Conservation (phyloP, 164 flowering plant genomes). For the Euptelea pleiosperma region DNA sequence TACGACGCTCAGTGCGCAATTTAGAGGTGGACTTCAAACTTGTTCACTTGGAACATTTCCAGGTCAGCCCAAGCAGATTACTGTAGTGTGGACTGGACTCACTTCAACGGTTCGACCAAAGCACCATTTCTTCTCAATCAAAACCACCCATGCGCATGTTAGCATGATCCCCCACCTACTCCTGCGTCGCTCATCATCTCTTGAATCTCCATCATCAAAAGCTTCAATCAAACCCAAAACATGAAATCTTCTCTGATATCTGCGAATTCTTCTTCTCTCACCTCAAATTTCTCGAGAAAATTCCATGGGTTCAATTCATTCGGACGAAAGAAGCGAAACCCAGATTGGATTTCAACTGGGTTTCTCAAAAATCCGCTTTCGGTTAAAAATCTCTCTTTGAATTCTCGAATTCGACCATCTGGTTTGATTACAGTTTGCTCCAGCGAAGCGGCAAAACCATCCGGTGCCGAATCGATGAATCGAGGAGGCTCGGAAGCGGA, state of each 20-base stretch:
- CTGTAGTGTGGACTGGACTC: too few species aligned
- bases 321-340: constrained; percentile 7
- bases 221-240: background rate
- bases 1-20: too few species aligned
- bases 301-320: background rate
- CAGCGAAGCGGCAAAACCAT: background rate
- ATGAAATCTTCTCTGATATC: constrained; percentile 20
- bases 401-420: constrained; percentile 10
- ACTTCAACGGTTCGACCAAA: too few species aligned
- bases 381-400: background rate
- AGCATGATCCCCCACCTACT: too few species aligned
- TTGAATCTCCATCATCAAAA: too few species aligned
- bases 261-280: constrained; percentile 15
- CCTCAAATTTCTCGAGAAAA: constrained; percentile 5
- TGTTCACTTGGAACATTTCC: too few species aligned
- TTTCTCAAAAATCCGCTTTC: constrained; percentile 7
- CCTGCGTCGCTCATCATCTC: too few species aligned
- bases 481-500: background rate
- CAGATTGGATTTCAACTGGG: constrained; percentile 7
- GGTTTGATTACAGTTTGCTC: constrained; percentile 16
- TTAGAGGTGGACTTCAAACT: too few species aligned
- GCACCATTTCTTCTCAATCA: too few species aligned
- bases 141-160: too few species aligned
- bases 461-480: background rate
- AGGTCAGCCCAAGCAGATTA: too few species aligned